Base-by-base conservation (phyloP, 345 rosid genomes). In the Pugionium dolabratum region DNA sequence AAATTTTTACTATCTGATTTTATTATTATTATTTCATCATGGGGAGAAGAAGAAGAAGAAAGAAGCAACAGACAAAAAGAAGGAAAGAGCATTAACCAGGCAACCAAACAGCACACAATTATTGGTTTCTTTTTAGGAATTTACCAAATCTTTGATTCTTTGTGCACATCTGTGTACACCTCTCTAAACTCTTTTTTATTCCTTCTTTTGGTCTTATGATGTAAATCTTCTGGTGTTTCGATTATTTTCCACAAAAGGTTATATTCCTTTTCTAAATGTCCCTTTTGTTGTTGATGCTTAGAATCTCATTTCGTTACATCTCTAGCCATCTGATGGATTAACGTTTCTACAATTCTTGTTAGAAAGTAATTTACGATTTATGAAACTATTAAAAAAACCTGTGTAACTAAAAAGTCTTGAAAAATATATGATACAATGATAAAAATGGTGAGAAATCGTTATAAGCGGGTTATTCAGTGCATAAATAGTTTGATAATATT, bases 91-190 rank as follows among this genome's bases (percentile, higher is more conserved):
- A 47, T 57, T 62, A 71, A 64, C 54, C 33, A 54, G 55, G 66
- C 62, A 56, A 47, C 40, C 66, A 52, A 50, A 30, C 69, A 18
- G 18, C 48, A 70, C 31, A 58, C 76, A 65, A 36, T 59, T 52
- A 57, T 64, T 58, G 71, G 76, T 59, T 59, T 52, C 41, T 37
- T 72, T 73, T 41, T 72, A 73, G 72, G 67, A 18, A 59, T 53
- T 73, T 66, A 66, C 44, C 62, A 73, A 73, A 73, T 73, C 72
- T 73, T 72, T 73, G 56, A 73, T 73, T 73, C 72, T 73, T 73
- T 72, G 72, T 66, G 71, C 37, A 65, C 61, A 28, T 30, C 57
- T 62, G 36, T 62, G 18, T 18, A 7, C 9, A 47, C 50, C 50
- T 41, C 11, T 57, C 40, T 8, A 7, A 51, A 34, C 54, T 46